A percentile compares a stretch with the other conserved stretches of the same genome.
These are phyloP conservation scores for Colletotrichum sojae DNA, from an alignment of 2,329 filamentous ascomycete genomes.

Conservation along the genomic window DNA sequence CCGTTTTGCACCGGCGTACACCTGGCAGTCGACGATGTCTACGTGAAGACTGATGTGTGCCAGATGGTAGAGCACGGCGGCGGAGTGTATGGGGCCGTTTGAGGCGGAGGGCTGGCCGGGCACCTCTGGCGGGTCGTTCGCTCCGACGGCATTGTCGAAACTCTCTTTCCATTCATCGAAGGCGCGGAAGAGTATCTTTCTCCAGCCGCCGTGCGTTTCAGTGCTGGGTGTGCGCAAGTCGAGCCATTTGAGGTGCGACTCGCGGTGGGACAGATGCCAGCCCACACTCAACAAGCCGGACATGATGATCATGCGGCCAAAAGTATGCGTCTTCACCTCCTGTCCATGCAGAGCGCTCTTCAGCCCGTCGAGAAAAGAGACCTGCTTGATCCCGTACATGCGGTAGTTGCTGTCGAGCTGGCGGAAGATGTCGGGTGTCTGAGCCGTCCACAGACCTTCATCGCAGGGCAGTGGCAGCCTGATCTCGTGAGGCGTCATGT, in stretches of 20 bases:
- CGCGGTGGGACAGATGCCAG: conserved; percentile 91
- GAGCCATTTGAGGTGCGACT: conserved; percentile 86
- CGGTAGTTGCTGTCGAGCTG: conserved; percentile 82
- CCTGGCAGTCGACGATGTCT: conserved; percentile 90
- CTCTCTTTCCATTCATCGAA: conserved; percentile 91
- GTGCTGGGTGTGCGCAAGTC: conserved; percentile 74
- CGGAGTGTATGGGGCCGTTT: conserved; percentile 80
- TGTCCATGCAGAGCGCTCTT: conserved; percentile 88
- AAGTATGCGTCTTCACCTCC: conserved; percentile 86
- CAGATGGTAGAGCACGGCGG: conserved; percentile 86
- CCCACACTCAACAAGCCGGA: conserved; percentile 90
- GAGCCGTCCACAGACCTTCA: conserved; percentile 87
- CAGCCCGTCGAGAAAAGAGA: conserved; percentile 86
- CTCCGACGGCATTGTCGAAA: conserved; percentile 79
- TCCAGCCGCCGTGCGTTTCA: conserved; percentile 81
- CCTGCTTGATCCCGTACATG: conserved; percentile 83
- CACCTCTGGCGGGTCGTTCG: conserved; percentile 50
- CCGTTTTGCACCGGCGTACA: conserved; percentile 85
- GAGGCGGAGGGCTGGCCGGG: conserved; percentile 66
- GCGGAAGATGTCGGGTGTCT: conserved; percentile 81
- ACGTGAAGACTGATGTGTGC: conserved; percentile 92
- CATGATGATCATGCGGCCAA: conserved; percentile 92
- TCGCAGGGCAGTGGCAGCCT: conserved; percentile 89
- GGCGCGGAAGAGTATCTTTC: conserved; percentile 80
- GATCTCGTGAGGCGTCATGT: conserved; percentile 93